Evolutionary conservation across 805 yeast species (phyloP).

Genomic region (Candida hungchunana): DNA sequence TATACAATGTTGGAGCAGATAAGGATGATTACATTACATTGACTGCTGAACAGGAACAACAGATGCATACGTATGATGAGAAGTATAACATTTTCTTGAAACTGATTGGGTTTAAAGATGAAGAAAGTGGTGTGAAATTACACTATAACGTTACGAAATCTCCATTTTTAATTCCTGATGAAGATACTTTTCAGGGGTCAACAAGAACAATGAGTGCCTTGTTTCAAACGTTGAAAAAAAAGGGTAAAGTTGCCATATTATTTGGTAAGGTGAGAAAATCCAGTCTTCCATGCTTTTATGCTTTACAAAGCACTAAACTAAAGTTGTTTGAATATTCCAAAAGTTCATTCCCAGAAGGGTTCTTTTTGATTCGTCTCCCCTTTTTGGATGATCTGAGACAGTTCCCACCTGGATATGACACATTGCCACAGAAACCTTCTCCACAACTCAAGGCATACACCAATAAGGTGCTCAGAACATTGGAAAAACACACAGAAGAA

Average conservation of each 20-base stretch:
- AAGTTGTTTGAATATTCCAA: conserved; percentile 1
- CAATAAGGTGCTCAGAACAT: conserved; percentile 22
- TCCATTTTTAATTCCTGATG: conserved; percentile 64
- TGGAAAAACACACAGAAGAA: conserved; percentile 38
- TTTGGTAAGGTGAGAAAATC: conserved; percentile 62
- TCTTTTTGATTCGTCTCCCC: conserved; percentile 66
- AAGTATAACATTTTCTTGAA: conserved; percentile 47
- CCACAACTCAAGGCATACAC: conserved; percentile 14
- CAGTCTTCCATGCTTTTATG: conserved; percentile 53
- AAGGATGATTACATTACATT: conserved; percentile 37
- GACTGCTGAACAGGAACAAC: conserved; percentile 33
- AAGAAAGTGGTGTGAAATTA: conserved; percentile 39
- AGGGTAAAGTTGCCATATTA: conserved; percentile 56
- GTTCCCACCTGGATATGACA: conserved; percentile 41
- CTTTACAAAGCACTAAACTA: conserved; percentile 50
- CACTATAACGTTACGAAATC: conserved; percentile 52
- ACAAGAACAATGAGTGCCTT: conserved; percentile 62
- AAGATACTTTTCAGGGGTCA: conserved; percentile 57
- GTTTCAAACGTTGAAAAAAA: conserved; percentile 51
- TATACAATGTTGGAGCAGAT: conserved; percentile 39
- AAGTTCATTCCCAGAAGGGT: conserved; percentile 45
- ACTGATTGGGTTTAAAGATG: conserved; percentile 62
- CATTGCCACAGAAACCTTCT: conserved; percentile 10
- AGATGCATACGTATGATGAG: conserved; percentile 32
- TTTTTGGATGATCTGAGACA: conserved; percentile 70